Evolutionary conservation across 2,329 filamentous ascomycete genomes (phyloP), one percentile per base, ranked within the genome.

Genomic region (Phaeoacremonium minimum): DNA sequence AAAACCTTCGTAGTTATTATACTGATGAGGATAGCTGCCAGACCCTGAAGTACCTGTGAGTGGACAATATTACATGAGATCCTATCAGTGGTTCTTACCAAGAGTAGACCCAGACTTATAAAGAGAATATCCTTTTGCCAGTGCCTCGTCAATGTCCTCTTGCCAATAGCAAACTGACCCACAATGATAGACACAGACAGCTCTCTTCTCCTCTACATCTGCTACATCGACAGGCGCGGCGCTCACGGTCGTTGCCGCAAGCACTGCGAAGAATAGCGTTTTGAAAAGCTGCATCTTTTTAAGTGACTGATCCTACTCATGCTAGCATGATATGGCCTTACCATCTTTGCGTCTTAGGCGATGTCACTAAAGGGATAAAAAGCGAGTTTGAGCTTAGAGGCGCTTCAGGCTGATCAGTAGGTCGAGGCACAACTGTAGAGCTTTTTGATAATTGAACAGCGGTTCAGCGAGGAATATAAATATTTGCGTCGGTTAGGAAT

Each of bases 1-100:
- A 42, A 68, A 69, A 31, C 60, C 61, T 41, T 69, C 66, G 46
- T 55, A 57, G 53, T 67, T 56, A 44, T 66, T 61, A 51, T 65
- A 68, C 43, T 60, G 51, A 45, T 69, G 66, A 9, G 66, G 65
- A 43, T 69, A 69, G 33, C 54, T 46, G 41, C 59, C 57, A 28
- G 13, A 20, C 1, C 14, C 8, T 43, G 33, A 22, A 6, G 16
- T 19, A 7, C 18, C n/a, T 19, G n/a, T 41, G 13, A 18, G 30
- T 32, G 37, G 30, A 34, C 15, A 17, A 13, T 14, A n/a, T 14
- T 14, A n/a, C n/a, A n/a, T 6, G 12, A 30, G 7, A 17, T 12
- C 7, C 8, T 5, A 18, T 15, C 15, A 28, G n/a, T 7, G 7
- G n/a, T 15, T 36, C 46, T 37, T 39, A 56, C 55, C 51, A 13